Conservation (phyloP, 83 land plant genomes). For the Picea mariana region DNA sequence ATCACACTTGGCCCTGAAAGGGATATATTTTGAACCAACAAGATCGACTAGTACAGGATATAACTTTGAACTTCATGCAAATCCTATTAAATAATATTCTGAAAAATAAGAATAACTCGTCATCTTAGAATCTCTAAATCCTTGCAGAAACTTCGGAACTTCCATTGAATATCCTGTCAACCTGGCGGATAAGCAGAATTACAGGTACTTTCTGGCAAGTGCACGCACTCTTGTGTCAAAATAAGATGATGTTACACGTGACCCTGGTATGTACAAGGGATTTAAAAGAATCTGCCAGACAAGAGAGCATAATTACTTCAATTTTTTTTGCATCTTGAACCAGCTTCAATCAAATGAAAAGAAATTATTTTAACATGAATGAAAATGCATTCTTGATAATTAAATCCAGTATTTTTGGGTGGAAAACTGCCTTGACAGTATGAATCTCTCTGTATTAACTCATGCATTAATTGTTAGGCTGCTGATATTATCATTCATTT, state of each 20-base stretch:
- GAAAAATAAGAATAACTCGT: too few relatives aligned
- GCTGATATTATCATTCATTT: neutral
- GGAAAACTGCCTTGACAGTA: neutral
- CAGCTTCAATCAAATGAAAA: neutral
- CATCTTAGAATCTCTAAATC: too few relatives aligned
- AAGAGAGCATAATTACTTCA: neutral
- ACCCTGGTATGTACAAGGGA: slow-evolving; percentile 94
- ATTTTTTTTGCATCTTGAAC: neutral
- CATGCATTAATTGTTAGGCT: neutral
- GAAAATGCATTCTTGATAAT: neutral
- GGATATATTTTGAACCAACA: too few relatives aligned
- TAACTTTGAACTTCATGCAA: too few relatives aligned
- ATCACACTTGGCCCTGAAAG: too few relatives aligned
- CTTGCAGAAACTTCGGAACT: too few relatives aligned
- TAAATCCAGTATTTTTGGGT: neutral
- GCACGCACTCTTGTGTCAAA: slow-evolving; percentile 96
- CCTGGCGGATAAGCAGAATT: neutral
- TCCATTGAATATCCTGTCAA: too few relatives aligned
- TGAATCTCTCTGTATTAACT: neutral
- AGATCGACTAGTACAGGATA: too few relatives aligned
- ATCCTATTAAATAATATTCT: too few relatives aligned
- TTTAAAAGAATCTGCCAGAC: slow-evolving; percentile 83
- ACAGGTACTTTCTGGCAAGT: slow-evolving; percentile 92
- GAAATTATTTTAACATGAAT: neutral
- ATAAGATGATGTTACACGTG: slow-evolving; percentile 86